Conservation (phyloP, 768 basidiomycete species). For the Dendrothele bispora region DNA sequence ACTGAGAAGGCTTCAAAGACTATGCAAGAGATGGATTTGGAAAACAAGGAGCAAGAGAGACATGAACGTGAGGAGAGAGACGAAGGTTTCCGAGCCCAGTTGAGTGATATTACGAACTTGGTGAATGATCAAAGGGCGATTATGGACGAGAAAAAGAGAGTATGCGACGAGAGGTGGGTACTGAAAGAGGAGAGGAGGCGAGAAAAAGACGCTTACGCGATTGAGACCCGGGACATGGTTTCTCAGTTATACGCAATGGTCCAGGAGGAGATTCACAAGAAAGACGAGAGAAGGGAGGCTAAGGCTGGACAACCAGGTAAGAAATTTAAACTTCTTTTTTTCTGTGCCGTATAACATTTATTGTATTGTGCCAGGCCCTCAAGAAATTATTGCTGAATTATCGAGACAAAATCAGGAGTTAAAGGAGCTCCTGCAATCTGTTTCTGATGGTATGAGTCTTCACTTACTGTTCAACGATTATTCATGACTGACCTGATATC, state of each 20-base stretch:
- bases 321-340: constrained; percentile 16
- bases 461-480: neutral
- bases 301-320: constrained; percentile 60
- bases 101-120: constrained; percentile 71
- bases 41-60: constrained; percentile 59
- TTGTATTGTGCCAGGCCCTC: constrained; percentile 43
- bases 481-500: constrained; percentile 12
- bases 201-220: constrained; percentile 57
- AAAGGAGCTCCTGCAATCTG: constrained; percentile 48
- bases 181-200: constrained; percentile 60
- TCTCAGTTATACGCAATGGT: constrained; percentile 57
- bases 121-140: constrained; percentile 66
- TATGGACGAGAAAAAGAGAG: constrained; percentile 56
- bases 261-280: constrained; percentile 46
- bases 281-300: constrained; percentile 49
- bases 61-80: constrained; percentile 59
- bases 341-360: neutral
- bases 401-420: constrained; percentile 60
- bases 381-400: constrained; percentile 61
- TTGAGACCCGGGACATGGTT: constrained; percentile 62
- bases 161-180: constrained; percentile 61
- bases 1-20: constrained; percentile 57
- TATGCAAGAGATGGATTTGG: constrained; percentile 63
- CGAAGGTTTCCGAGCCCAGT: constrained; percentile 56
- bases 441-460: constrained; percentile 56